Conservation (phyloP, 2,329 filamentous ascomycete species). For the Fusarium coicis region DNA sequence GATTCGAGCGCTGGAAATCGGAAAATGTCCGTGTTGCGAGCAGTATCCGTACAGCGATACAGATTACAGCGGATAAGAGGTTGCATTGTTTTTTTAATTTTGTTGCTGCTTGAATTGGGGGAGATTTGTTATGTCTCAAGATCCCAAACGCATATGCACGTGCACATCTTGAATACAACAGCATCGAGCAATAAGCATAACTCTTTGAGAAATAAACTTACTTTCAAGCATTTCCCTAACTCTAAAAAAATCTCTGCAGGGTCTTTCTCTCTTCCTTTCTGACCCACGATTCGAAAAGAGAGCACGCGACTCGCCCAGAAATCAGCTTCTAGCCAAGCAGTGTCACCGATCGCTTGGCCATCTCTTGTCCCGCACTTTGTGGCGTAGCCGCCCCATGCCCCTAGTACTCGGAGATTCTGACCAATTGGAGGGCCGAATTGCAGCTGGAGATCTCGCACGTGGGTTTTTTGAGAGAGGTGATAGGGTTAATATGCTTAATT, state of each 20-base stretch:
- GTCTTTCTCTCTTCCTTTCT: background rate
- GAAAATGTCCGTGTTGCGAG: background rate
- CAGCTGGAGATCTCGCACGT: constrained; percentile 21
- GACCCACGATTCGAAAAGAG: background rate
- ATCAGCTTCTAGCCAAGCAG: constrained; percentile 18
- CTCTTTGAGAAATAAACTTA: constrained; percentile 9
- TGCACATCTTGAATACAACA: background rate
- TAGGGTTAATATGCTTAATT: constrained; percentile 37
- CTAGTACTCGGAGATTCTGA: no score
- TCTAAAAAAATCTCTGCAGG: constrained; percentile 17
- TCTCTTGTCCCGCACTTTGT: constrained; percentile 23
- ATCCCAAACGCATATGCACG: constrained; percentile 1
- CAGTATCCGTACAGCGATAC: background rate
- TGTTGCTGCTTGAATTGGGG: background rate
- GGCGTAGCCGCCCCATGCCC: constrained; percentile 13
- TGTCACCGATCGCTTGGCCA: constrained; percentile 10
- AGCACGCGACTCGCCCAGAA: constrained; percentile 28
- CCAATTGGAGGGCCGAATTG: background rate
- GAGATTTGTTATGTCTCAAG: background rate
- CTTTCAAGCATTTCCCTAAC: background rate
- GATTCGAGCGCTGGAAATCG: background rate
- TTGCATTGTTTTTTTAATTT: background rate
- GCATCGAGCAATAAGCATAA: constrained; percentile 7
- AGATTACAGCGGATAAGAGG: background rate
- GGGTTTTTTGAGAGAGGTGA: constrained; percentile 18